These are phyloP conservation scores for Coemansia sp. DNA, from an alignment of 192 early-diverging fungal species.

Conservation along the genomic window DNA sequence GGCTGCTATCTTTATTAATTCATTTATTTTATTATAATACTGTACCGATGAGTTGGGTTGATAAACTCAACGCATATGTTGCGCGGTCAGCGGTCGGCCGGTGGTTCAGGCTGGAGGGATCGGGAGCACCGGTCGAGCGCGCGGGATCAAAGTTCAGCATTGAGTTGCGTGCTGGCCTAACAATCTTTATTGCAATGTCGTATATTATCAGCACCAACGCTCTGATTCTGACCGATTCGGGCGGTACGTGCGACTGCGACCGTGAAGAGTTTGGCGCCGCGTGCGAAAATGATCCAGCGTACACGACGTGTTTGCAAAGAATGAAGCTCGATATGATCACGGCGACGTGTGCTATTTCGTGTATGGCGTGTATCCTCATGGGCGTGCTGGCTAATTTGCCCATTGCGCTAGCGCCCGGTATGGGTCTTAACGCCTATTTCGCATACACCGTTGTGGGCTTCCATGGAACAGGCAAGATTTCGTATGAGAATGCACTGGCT, in stretches of 20 bases:
- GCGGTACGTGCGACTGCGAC: slow-evolving; percentile 74
- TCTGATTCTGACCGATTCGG: slow-evolving; percentile 71
- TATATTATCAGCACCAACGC: slow-evolving; percentile 75
- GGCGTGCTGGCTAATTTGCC: slow-evolving; percentile 73
- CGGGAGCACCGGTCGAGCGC: slow-evolving; percentile 59
- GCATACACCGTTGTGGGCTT: slow-evolving; percentile 81
- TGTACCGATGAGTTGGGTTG: slow-evolving; percentile 42
- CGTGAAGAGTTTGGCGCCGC: slow-evolving; percentile 54
- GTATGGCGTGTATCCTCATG: slow-evolving; percentile 64
- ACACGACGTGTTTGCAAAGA: slow-evolving; percentile 63
- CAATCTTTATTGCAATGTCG: slow-evolving; percentile 72
- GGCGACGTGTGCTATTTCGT: slow-evolving; percentile 66
- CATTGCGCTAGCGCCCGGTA: slow-evolving; percentile 78
- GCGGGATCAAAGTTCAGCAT: slow-evolving; percentile 64
- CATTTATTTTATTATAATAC: too few species aligned
- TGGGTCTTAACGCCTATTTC: slow-evolving; percentile 84
- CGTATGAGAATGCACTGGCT: slow-evolving; percentile 65
- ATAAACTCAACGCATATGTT: slow-evolving; percentile 57
- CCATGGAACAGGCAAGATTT: slow-evolving; percentile 71
- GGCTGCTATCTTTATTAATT: too few species aligned
- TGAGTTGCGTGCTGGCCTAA: slow-evolving; percentile 66
- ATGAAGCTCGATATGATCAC: slow-evolving; percentile 72
- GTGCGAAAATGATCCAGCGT: slow-evolving; percentile 60
- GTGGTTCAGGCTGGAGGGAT: slow-evolving; percentile 65
- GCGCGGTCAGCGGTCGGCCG: slow-evolving; percentile 60